Evolutionary conservation across 2,329 filamentous ascomycete genomes (phyloP).

Genomic region (Lachnellula subtilissima): DNA sequence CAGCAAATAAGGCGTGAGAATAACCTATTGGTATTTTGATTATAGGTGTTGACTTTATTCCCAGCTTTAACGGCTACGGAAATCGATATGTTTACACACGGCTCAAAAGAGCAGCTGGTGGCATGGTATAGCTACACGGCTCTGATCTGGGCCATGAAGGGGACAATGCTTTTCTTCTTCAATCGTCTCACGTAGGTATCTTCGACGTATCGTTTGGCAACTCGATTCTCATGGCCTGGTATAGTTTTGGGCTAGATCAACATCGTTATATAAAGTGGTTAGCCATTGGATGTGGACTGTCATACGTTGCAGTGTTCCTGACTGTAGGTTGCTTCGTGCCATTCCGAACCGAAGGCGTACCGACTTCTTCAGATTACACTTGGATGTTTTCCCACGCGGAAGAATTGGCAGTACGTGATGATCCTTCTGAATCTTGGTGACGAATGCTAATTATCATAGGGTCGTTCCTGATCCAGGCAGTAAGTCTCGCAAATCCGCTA

Average conservation of each 20-base stretch:
- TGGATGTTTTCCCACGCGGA: conserved; percentile 10
- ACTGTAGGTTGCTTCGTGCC: neutral
- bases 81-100: conserved; percentile 5
- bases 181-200: conserved; percentile 18
- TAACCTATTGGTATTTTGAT: neutral
- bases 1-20: conserved; percentile 4
- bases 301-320: conserved; percentile 9
- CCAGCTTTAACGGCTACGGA: conserved; percentile 5
- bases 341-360: too few relatives aligned
- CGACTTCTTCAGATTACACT: neutral
- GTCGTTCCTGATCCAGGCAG: conserved; percentile 12
- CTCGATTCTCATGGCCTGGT: neutral
- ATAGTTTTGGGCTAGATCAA: conserved; percentile 32
- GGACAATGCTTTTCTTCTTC: conserved; percentile 31
- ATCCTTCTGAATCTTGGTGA: neutral
- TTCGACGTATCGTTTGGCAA: neutral
- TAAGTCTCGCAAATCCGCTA: conserved; percentile 1
- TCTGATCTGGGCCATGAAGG: conserved; percentile 34
- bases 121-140: conserved; percentile 39
- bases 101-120: conserved; percentile 22
- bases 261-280: conserved; percentile 28
- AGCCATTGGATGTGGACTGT: conserved; percentile 6
- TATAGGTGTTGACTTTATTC: neutral
- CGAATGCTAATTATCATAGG: conserved; percentile 1
- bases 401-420: conserved; percentile 11